Percentiles rank a stretch among this genome's conserved stretches.
phyloP scores from a whole-genome alignment of 345 rosid species.

The Gossypium herbaceum region DNA sequence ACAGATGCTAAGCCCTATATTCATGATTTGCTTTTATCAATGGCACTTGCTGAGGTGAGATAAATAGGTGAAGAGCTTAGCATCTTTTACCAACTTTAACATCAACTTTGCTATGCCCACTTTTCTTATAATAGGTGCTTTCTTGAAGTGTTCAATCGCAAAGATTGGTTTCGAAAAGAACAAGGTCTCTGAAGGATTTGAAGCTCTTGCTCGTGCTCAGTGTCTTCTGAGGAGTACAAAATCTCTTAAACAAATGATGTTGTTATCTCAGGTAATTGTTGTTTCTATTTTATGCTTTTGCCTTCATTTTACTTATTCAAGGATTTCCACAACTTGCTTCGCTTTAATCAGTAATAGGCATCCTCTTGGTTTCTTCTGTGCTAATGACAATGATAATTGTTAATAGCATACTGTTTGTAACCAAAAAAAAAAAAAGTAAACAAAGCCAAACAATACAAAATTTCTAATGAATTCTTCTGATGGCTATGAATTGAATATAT shows the following conservation, averaged over 20 bases:
- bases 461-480: background rate
- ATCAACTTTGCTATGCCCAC: constrained; percentile 50
- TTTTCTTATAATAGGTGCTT: constrained; percentile 62
- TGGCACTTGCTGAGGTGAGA: constrained; percentile 97
- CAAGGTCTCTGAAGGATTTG: constrained; percentile 88
- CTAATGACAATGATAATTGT: background rate
- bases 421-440: background rate
- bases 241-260: constrained; percentile 68
- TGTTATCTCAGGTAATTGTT: constrained; percentile 65
- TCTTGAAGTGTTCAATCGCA: constrained; percentile 93
- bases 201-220: constrained; percentile 97
- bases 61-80: constrained; percentile 29
- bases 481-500: background rate
- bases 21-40: constrained; percentile 79
- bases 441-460: background rate
- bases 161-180: constrained; percentile 78
- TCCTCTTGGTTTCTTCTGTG: background rate
- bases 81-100: constrained; percentile 30
- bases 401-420: background rate
- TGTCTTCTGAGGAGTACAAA: constrained; percentile 75
- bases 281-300: constrained; percentile 13
- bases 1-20: constrained; percentile 72
- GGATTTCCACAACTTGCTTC: background rate
- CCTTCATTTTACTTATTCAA: background rate
- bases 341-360: background rate